These are phyloP conservation scores for Skeletonema potamos DNA, from an alignment of 108 stramenopile species.

Conservation along the genomic window DNA sequence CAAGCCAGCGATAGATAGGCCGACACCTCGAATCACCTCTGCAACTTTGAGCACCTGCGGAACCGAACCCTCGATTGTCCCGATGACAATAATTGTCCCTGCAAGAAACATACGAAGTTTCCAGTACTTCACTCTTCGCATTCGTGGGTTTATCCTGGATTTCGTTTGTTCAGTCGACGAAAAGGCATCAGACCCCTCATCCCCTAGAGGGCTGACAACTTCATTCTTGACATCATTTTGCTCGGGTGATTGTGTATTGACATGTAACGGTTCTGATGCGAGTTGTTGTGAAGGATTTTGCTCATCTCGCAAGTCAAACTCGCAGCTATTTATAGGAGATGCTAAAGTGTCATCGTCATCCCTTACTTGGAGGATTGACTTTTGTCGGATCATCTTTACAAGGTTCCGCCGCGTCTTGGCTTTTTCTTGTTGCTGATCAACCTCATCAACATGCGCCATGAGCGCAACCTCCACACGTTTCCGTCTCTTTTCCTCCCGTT, in stretches of 20 bases:
- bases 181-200: not conserved
- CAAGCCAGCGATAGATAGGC: slow-evolving; percentile 43
- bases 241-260: not conserved
- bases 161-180: slow-evolving; percentile 5
- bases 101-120: slow-evolving; percentile 50
- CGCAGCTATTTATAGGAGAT: not conserved
- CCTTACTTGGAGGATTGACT: not conserved
- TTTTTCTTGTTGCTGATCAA: not conserved
- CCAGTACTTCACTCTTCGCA: slow-evolving; percentile 35
- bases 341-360: not conserved
- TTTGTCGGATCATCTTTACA: not conserved
- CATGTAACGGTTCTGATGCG: not conserved
- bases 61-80: slow-evolving; percentile 43
- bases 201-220: not conserved
- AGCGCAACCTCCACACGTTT: slow-evolving; percentile 18
- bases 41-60: slow-evolving; percentile 33
- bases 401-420: not conserved
- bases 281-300: not conserved
- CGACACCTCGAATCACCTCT: slow-evolving; percentile 41
- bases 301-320: not conserved
- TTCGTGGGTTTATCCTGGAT: slow-evolving; percentile 14
- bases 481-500: slow-evolving; percentile 36
- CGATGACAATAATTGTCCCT: slow-evolving; percentile 39
- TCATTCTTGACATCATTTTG: not conserved
- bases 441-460: not conserved